Base-by-base conservation (phyloP, 1,284 basidiomycete species). In the Cutaneotrichosporon cyanovorans region DNA sequence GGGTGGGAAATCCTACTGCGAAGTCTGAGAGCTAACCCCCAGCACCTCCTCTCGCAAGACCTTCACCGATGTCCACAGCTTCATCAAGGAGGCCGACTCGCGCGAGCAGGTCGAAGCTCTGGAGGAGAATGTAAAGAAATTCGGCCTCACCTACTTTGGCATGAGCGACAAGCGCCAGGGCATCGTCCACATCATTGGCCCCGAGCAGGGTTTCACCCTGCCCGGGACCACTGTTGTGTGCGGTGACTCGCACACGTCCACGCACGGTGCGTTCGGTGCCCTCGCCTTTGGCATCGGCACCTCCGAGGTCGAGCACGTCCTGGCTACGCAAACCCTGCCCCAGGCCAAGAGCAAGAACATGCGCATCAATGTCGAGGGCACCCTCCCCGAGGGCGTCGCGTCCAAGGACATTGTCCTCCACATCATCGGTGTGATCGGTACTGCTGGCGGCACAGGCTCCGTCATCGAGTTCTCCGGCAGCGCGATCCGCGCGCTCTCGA, bases 231-330 rank as follows among this genome's bases (percentile, higher is more conserved):
- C 91, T 25, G 90, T 90, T 60, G 90, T 95, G 42, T 96, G 91
- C 62, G 91, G 91, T 65, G 91, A 95, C 73, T 95, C 90, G 43
- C 53, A 51, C 53, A 51, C 53, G 20, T 51, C 53, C n/a, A 51
- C 91, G 12, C 91, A 96, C 66, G 91, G 92, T 41, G 92, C 91
- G 1, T 96, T 96, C 63, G 91, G 91, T 39, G 91, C 92, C 41
- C 80, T 95, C 55, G 91, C 91, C 0, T 96, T 96, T 63, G 91
- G 92, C 60, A 95, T 96, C 63, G 91, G 91, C 36, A 95, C 91
- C 5, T 92, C 90, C 42, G 91, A 96, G 70, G 91, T 96, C 59
- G 91, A 96, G 67, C 91, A 96, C 69, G 91, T 96, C 60, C 83
- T 96, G 51, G 91, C 92, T 5, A 96, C 92, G 10, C 92, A 96